A percentile compares a stretch with the other conserved stretches of the same genome.
Evolutionary conservation across 75 land plant species (phyloP).

Genomic region (Picea glauca): DNA sequence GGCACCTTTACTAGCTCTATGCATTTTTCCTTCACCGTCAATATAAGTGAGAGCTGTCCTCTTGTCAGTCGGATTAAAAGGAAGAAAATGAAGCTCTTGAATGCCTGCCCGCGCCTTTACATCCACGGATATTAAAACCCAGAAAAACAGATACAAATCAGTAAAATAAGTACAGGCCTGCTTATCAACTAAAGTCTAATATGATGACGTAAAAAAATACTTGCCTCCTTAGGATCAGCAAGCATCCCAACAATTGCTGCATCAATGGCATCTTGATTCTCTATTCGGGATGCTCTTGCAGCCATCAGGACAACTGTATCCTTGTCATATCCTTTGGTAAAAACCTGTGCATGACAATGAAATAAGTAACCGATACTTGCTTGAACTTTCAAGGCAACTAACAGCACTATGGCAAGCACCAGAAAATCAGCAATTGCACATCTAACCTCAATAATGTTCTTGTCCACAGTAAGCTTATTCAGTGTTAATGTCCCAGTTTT

Average conservation of each 20-base stretch:
- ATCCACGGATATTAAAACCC: conserved; percentile 6
- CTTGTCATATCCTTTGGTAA: conserved; percentile 62
- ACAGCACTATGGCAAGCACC: too few species aligned
- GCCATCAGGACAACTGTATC: conserved; percentile 81
- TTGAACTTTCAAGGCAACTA: neutral
- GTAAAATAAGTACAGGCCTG: neutral
- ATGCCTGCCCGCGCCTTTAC: conserved; percentile 86
- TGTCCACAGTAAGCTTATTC: conserved; percentile 93
- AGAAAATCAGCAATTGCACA: neutral
- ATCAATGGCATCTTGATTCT: conserved; percentile 97
- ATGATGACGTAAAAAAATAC: neutral
- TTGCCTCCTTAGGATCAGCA: conserved; percentile 91
- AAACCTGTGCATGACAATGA: conserved; percentile 39
- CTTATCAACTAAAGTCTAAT: neutral
- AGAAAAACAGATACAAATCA: conserved; percentile 6
- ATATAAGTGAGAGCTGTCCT: conserved; percentile 90
- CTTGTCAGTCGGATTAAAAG: conserved; percentile 97
- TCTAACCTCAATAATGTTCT: conserved; percentile 76
- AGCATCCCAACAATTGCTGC: conserved; percentile 81
- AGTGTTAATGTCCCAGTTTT: conserved; percentile 94
- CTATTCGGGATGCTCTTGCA: conserved; percentile 81
- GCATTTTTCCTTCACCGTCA: conserved; percentile 82
- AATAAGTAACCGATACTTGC: neutral
- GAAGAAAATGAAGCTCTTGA: conserved; percentile 90
- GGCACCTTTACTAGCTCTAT: conserved; percentile 96